These are phyloP conservation scores for Coemansia sp. DNA, from an alignment of 192 early-diverging fungal genomes.

Conservation along the genomic window DNA sequence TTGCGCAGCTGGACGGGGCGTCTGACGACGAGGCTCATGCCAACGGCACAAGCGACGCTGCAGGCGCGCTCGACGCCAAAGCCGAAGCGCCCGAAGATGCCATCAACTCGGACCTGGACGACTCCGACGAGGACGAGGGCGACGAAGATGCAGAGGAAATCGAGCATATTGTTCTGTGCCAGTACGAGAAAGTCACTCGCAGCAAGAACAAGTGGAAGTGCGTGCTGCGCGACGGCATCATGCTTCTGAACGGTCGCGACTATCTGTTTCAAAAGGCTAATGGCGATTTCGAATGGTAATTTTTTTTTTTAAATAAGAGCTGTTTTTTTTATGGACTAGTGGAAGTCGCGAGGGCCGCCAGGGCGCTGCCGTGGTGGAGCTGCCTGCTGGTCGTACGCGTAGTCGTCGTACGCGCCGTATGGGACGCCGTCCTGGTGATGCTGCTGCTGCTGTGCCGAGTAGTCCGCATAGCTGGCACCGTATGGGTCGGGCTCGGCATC, in stretches of 20 bases:
- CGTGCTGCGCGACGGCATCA: constrained; percentile 93
- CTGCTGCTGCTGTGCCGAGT: constrained; percentile 23
- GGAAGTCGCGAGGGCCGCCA: constrained; percentile 51
- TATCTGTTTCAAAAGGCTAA: constrained; percentile 92
- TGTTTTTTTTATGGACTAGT: constrained; percentile 3
- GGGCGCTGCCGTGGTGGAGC: constrained; percentile 45
- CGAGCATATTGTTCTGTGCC: constrained; percentile 72
- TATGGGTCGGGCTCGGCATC: constrained; percentile 15
- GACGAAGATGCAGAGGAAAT: constrained; percentile 61
- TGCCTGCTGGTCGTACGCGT: constrained; percentile 24
- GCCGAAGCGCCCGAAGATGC: constrained; percentile 56
- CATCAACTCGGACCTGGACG: constrained; percentile 74
- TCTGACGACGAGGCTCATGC: constrained; percentile 32
- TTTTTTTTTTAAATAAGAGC: neutral
- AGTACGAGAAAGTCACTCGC: constrained; percentile 82
- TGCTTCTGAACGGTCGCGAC: constrained; percentile 91
- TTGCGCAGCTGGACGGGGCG: constrained; percentile 44
- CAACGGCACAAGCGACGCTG: constrained; percentile 32
- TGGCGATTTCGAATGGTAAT: constrained; percentile 97
- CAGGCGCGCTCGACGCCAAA: neutral
- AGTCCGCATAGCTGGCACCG: constrained; percentile 19
- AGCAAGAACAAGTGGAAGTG: constrained; percentile 99
- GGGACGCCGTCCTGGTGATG: constrained; percentile 15
- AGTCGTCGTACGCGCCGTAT: constrained; percentile 16
- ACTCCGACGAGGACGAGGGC: constrained; percentile 68